phyloP scores from a whole-genome alignment of 306 rosid genomes.

The Trifolium dubium region DNA sequence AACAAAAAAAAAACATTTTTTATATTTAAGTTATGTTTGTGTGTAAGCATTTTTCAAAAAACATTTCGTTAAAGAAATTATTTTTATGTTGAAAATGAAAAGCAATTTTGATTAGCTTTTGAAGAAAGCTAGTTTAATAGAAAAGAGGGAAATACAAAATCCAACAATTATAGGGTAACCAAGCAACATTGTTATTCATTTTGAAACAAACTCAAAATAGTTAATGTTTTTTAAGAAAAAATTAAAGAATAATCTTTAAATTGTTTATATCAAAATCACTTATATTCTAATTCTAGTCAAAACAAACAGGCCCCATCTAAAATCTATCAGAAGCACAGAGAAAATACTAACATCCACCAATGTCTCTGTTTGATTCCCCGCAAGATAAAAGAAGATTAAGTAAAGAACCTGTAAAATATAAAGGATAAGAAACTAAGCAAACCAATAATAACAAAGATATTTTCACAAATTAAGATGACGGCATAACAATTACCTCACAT shows the following conservation, averaged over 20 bases:
- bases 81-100: background rate
- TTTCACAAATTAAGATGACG: conserved; percentile 9
- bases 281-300: background rate
- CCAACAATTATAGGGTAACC: background rate
- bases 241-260: background rate
- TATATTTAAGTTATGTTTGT: background rate
- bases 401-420: conserved; percentile 74
- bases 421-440: conserved; percentile 41
- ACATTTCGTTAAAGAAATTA: background rate
- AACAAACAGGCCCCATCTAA: background rate
- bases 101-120: background rate
- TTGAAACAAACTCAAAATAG: background rate
- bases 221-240: background rate
- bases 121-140: background rate
- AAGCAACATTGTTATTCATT: background rate
- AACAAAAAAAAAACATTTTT: background rate
- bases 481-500: conserved; percentile 69
- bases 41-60: background rate
- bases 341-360: conserved; percentile 69
- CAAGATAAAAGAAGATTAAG: conserved; percentile 72
- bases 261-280: background rate
- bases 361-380: conserved; percentile 65
- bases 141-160: background rate
- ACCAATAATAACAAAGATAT: background rate
- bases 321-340: background rate